Percentiles rank a stretch among this genome's conserved stretches.
phyloP scores from a whole-genome alignment of 257 asterid genomes.

The Nicotiana undulata region DNA sequence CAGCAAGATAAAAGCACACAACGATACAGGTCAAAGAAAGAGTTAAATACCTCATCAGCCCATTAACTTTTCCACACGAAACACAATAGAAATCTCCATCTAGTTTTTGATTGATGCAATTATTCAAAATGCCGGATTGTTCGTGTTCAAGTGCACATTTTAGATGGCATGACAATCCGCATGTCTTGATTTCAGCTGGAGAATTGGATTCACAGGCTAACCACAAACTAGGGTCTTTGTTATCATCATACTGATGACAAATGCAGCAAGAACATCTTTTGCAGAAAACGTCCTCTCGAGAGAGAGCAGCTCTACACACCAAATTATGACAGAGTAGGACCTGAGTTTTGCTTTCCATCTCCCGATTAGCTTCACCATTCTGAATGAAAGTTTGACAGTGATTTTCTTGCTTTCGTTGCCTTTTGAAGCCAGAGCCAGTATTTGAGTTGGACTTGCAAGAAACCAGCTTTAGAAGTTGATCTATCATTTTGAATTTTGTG shows the following conservation, averaged over 20 bases:
- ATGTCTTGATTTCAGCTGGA: slow-evolving; percentile 42
- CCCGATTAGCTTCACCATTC: slow-evolving; percentile 25
- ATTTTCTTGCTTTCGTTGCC: slow-evolving; percentile 44
- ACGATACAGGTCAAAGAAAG: neutral
- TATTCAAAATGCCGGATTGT: slow-evolving; percentile 44
- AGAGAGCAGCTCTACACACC: slow-evolving; percentile 67
- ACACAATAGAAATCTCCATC: slow-evolving; percentile 69
- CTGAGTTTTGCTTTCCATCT: slow-evolving; percentile 21
- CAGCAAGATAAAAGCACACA: neutral
- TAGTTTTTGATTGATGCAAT: slow-evolving; percentile 41
- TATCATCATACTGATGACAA: slow-evolving; percentile 67
- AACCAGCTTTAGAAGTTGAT: slow-evolving; percentile 49
- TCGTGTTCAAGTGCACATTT: slow-evolving; percentile 65
- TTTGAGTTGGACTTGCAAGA: slow-evolving; percentile 30
- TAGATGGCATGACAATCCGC: slow-evolving; percentile 84
- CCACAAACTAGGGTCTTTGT: slow-evolving; percentile 88
- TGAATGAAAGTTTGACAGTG: slow-evolving; percentile 5
- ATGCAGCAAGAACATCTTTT: slow-evolving; percentile 80
- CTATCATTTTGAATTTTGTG: slow-evolving; percentile 54
- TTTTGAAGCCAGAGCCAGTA: slow-evolving; percentile 33
- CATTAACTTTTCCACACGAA: slow-evolving; percentile 71
- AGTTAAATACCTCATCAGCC: slow-evolving; percentile 50
- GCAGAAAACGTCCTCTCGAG: slow-evolving; percentile 46
- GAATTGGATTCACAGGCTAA: slow-evolving; percentile 56
- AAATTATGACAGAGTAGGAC: slow-evolving; percentile 46